These are phyloP conservation scores for Meyerozyma athensensis DNA, from an alignment of 1,139 yeast genomes.

Conservation along the genomic window DNA sequence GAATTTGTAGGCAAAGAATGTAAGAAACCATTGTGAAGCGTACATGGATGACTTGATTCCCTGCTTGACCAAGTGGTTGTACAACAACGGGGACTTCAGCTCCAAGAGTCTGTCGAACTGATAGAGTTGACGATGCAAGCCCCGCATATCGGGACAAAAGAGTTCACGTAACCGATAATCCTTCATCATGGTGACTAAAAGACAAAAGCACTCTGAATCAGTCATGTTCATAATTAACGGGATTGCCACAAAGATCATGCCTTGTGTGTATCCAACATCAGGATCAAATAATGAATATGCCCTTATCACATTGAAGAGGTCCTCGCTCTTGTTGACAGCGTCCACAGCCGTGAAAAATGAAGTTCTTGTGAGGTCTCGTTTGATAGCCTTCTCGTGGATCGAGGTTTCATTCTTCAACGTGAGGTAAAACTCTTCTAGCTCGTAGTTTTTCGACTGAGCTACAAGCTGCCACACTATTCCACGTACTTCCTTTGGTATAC, in stretches of 20 bases:
- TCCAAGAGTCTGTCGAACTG: slow-evolving; percentile 86
- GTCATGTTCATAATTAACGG: slow-evolving; percentile 79
- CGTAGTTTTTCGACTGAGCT: slow-evolving; percentile 69
- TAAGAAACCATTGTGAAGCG: slow-evolving; percentile 94
- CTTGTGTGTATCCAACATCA: slow-evolving; percentile 96
- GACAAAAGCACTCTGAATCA: slow-evolving; percentile 81
- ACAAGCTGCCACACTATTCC: slow-evolving; percentile 92
- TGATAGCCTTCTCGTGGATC: slow-evolving; percentile 71
- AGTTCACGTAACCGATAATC: slow-evolving; percentile 72
- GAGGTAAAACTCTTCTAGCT: slow-evolving; percentile 65
- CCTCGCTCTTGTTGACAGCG: slow-evolving; percentile 46
- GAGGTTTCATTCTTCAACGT: slow-evolving; percentile 50
- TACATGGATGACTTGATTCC: slow-evolving; percentile 91
- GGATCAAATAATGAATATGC: slow-evolving; percentile 84
- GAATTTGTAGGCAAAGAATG: slow-evolving; percentile 89
- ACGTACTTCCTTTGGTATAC: slow-evolving; percentile 80
- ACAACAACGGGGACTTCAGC: slow-evolving; percentile 59
- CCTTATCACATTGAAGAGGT: slow-evolving; percentile 70
- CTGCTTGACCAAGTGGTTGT: slow-evolving; percentile 72
- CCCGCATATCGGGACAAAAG: slow-evolving; percentile 89
- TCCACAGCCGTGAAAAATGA: slow-evolving; percentile 67
- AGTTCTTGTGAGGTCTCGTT: slow-evolving; percentile 79
- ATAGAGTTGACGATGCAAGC: slow-evolving; percentile 75
- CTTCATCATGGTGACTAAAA: slow-evolving; percentile 79
- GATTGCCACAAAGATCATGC: slow-evolving; percentile 89